Conservation (phyloP, 768 basidiomycete genomes). For the Rhizopogon sp. region DNA sequence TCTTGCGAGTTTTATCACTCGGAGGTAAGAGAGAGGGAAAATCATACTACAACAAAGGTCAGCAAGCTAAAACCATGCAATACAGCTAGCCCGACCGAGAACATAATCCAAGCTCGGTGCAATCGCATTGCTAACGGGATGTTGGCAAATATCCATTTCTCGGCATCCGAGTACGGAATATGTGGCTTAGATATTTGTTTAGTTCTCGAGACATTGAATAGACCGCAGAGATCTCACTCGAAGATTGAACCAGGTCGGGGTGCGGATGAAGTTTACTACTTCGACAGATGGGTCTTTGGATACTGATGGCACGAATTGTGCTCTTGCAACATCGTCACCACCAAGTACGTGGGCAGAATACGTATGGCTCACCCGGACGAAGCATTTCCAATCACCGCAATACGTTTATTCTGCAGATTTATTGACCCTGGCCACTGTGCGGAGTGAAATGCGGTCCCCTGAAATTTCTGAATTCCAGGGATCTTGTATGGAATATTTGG, state of each 20-base stretch:
- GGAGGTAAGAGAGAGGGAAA: conserved; percentile 10
- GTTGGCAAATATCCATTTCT: conserved; percentile 51
- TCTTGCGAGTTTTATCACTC: conserved; percentile 8
- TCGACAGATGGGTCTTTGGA: conserved; percentile 45
- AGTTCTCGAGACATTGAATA: not conserved
- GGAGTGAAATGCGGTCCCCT: conserved; percentile 49
- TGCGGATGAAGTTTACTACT: conserved; percentile 55
- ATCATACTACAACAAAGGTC: conserved; percentile 11
- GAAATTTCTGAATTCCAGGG: conserved; percentile 34
- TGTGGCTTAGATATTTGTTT: conserved; percentile 30
- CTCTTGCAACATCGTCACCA: conserved; percentile 30
- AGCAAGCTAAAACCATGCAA: not conserved
- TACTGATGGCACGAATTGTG: conserved; percentile 57
- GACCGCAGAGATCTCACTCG: conserved; percentile 32
- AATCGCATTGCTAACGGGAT: conserved; percentile 46
- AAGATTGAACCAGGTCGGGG: conserved; percentile 56
- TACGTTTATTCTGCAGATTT: conserved; percentile 36
- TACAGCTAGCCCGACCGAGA: conserved; percentile 32
- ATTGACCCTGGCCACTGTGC: conserved; percentile 41
- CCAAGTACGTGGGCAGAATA: not conserved
- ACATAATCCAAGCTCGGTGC: conserved; percentile 49
- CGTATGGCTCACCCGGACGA: conserved; percentile 48
- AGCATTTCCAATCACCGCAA: conserved; percentile 53
- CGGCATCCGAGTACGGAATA: conserved; percentile 33
- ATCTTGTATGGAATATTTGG: conserved; percentile 34